A percentile compares a stretch with the other conserved stretches of the same genome.
These are phyloP conservation scores for Protomyces gravidus DNA, from an alignment of 1,139 yeast species.

Conservation along the genomic window DNA sequence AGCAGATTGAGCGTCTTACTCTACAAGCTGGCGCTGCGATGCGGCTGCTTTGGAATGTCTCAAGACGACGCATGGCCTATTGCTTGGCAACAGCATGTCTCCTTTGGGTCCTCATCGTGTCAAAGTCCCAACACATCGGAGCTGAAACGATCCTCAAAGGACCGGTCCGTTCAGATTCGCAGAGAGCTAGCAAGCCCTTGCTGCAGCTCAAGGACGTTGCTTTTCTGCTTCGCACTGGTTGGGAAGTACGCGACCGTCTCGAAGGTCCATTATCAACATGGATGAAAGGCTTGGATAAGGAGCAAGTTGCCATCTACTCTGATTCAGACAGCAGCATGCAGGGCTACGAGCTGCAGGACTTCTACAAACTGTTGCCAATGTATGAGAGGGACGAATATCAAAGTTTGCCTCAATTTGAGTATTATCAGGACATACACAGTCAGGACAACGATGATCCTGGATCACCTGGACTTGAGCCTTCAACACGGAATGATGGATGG, in stretches of 20 bases:
- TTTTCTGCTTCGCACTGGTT: neutral
- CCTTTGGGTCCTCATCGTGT: too few relatives aligned
- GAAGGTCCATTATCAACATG: neutral
- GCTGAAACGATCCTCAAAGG: too few relatives aligned
- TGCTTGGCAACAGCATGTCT: too few relatives aligned
- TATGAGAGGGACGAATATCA: neutral
- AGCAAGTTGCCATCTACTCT: neutral
- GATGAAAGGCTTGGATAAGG: neutral
- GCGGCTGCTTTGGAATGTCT: too few relatives aligned
- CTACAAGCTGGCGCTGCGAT: too few relatives aligned
- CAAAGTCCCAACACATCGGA: too few relatives aligned
- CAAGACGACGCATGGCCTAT: too few relatives aligned
- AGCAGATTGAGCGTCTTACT: too few relatives aligned
- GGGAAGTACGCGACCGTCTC: slow-evolving; percentile 1
- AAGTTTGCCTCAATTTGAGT: neutral
- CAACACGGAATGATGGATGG: neutral
- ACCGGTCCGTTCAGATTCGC: too few relatives aligned
- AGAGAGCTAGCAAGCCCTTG: too few relatives aligned
- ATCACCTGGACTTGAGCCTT: neutral
- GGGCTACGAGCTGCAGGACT: neutral
- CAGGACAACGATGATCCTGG: neutral
- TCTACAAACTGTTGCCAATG: neutral
- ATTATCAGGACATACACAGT: neutral
- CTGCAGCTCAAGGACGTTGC: neutral
- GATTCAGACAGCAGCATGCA: neutral